Percentiles rank a stretch among this genome's conserved stretches.
Evolutionary conservation across 495 filamentous ascomycete genomes (phyloP).

Genomic region (Penicillium goetzii): DNA sequence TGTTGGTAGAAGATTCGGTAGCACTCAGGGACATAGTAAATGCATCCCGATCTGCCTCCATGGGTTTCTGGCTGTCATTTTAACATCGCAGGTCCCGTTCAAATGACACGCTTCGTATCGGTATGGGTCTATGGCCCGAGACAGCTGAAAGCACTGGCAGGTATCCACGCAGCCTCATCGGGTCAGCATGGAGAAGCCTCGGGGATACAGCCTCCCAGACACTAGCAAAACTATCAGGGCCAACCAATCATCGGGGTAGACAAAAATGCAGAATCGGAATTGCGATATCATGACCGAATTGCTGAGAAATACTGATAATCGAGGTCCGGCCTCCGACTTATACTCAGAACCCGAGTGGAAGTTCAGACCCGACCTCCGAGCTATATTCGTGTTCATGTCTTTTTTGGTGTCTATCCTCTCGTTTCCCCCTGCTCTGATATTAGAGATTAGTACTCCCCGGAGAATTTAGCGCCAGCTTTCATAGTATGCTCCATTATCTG

Average conservation of each 20-base stretch:
- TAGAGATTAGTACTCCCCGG: not conserved
- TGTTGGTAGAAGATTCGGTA: not conserved
- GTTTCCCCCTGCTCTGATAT: not conserved
- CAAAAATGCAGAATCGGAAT: not conserved
- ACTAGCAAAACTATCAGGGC: not conserved
- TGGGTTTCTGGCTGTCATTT: not conserved
- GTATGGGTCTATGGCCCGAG: not conserved
- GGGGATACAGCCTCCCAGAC: not conserved
- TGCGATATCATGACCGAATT: not conserved
- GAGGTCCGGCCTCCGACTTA: not conserved
- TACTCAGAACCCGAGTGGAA: not conserved
- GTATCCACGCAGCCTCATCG: not conserved
- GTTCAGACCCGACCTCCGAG: not conserved
- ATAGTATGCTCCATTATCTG: not conserved
- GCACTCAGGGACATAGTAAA: not conserved
- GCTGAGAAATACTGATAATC: not conserved
- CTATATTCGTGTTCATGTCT: not conserved
- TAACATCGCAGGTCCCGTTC: not conserved
- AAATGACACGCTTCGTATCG: not conserved
- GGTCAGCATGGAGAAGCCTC: not conserved
- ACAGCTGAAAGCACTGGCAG: not conserved
- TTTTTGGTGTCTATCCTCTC: not conserved
- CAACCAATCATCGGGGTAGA: not conserved
- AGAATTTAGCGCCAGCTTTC: not conserved
- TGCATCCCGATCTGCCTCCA: not conserved